Conservation (phyloP, 495 filamentous ascomycete genomes). For the Aspergillus indologenus region DNA sequence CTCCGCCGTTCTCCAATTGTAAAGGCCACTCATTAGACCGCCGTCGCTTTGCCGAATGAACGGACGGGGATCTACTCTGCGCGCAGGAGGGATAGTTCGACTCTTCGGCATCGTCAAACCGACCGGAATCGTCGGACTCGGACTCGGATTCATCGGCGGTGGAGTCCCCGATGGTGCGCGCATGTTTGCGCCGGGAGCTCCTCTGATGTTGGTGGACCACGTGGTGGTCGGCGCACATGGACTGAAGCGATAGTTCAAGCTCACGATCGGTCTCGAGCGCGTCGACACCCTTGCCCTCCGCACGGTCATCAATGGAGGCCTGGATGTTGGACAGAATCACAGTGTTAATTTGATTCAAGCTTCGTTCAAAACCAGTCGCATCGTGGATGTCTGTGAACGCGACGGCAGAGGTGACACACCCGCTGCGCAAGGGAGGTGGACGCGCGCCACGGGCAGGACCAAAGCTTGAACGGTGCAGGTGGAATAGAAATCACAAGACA, state of each 20-base stretch:
- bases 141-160: conserved; percentile 18
- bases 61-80: conserved; percentile 19
- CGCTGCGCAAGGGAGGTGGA: conserved; percentile 6
- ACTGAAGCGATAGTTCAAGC: conserved; percentile 24
- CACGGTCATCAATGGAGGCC: conserved; percentile 8
- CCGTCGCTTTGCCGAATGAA: conserved; percentile 42
- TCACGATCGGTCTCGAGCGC: conserved; percentile 21
- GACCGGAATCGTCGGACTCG: conserved; percentile 36
- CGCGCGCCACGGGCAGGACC: background rate
- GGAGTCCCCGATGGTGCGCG: conserved; percentile 23
- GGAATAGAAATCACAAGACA: conserved; percentile 2
- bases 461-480: conserved; percentile 1
- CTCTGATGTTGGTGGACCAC: conserved; percentile 19
- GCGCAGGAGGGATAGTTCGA: conserved; percentile 6
- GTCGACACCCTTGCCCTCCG: conserved; percentile 13
- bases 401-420: conserved; percentile 1
- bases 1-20: background rate
- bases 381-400: background rate
- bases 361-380: background rate
- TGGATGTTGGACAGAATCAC: background rate
- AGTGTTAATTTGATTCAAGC: background rate
- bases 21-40: conserved; percentile 50
- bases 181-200: conserved; percentile 34
- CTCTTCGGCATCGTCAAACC: conserved; percentile 45
- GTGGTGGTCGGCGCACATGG: conserved; percentile 15